phyloP scores from a whole-genome alignment of 2,329 filamentous ascomycete genomes.

The Colletotrichum lupini region DNA sequence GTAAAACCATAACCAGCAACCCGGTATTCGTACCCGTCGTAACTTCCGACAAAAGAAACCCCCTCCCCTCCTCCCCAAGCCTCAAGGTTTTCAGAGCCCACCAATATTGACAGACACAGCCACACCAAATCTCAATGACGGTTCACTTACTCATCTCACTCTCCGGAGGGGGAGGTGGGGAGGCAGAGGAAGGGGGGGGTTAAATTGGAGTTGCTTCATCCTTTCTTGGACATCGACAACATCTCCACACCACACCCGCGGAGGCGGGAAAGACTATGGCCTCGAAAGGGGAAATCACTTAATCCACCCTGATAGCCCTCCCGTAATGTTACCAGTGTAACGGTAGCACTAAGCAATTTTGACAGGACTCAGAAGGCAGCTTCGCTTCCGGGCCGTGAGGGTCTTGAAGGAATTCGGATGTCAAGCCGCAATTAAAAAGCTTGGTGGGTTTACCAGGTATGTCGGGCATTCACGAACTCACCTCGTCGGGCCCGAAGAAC shows the following conservation, averaged over 20 bases:
- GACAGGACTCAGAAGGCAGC: background rate
- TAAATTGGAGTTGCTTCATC: background rate
- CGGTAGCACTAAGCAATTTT: constrained; percentile 31
- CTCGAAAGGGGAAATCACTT: background rate
- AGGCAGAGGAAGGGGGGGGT: too few species aligned
- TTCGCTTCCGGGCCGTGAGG: background rate
- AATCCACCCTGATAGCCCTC: background rate
- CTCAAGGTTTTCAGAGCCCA: background rate
- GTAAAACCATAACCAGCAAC: background rate
- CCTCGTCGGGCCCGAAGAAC: background rate
- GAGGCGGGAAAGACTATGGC: background rate
- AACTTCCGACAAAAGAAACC: background rate
- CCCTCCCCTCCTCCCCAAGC: background rate
- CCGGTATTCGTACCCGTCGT: background rate
- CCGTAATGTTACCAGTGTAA: constrained; percentile 17
- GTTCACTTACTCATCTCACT: background rate
- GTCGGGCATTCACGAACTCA: background rate
- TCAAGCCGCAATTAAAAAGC: constrained; percentile 22
- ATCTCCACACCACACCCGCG: background rate
- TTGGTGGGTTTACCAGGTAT: constrained; percentile 12
- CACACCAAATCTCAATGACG: background rate
- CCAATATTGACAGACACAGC: background rate
- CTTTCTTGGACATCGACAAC: background rate
- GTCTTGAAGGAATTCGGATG: background rate
- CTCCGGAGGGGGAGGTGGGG: too few species aligned